Evolutionary conservation across 177 flowering plant species (phyloP), one percentile per base, ranked within the genome.

Genomic region (Tripterygium wilfordii): DNA sequence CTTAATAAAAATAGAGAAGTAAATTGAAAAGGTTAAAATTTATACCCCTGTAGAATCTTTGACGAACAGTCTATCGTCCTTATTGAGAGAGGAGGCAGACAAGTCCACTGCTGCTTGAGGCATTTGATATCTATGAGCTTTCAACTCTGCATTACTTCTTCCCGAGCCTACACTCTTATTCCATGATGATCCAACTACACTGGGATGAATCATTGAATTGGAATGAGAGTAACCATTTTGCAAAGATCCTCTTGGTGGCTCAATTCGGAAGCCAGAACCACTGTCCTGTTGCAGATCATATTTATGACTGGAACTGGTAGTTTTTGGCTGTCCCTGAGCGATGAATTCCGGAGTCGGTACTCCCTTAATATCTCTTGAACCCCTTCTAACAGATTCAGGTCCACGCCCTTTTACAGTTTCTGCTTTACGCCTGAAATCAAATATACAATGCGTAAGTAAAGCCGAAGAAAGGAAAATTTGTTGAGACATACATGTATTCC

Each of bases 381-480:
- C 71, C 24, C 69, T 63, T 31, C 72, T 69, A 26, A 68, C 73
- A 8, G 76, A 64, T 62, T 79, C 88, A 42, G 71, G 66, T 40
- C 73, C 80, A 45, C 68, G 63, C 43, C 82, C 81, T 62, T 69
- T 78, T 4, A 55, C 61, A 15, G 73, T n/a, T n/a, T n/a, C 87
- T 29, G 70, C 73, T 57, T 47, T 77, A 67, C 56, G 37, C 75
- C 88, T 88, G 77, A 27, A 54, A 38, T 14, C 49, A 29, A 53
- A 37, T 12, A 17, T 19, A 64, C n/a, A n/a, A n/a, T n/a, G n/a
- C n/a, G n/a, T n/a, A n/a, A n/a, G n/a, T n/a, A n/a, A n/a, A n/a
- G n/a, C n/a, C n/a, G n/a, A n/a, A n/a, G n/a, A n/a, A n/a, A n/a
- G n/a, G n/a, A n/a, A n/a, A n/a, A n/a, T n/a, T n/a, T n/a, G n/a